Conservation (phyloP, 305 asterid genomes). For the Solanum hybrid region DNA sequence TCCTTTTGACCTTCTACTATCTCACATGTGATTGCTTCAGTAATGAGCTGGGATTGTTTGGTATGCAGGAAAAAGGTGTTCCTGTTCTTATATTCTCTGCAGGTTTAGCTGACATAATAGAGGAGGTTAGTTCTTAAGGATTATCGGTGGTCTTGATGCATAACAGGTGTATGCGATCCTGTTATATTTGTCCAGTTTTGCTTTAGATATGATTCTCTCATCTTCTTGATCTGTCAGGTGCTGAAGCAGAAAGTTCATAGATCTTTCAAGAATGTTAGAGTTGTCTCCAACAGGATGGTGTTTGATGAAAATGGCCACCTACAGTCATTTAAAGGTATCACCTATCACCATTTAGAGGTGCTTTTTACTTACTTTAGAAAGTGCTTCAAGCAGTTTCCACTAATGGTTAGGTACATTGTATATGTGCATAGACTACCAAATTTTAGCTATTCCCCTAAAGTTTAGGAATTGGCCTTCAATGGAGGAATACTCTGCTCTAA, state of each 20-base stretch:
- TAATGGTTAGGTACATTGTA: neutral
- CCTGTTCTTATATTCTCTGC: conserved; percentile 92
- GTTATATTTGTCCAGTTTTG: neutral
- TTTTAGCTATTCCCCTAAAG: neutral
- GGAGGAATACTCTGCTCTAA: neutral
- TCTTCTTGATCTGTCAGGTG: conserved; percentile 38
- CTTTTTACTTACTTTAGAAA: neutral
- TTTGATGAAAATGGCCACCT: conserved; percentile 66
- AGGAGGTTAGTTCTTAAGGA: conserved; percentile 56
- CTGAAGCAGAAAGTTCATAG: conserved; percentile 75
- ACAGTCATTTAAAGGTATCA: conserved; percentile 57
- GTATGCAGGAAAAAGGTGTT: conserved; percentile 55
- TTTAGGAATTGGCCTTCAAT: neutral
- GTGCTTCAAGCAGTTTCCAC: neutral
- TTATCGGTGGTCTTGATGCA: neutral
- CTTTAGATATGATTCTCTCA: conserved; percentile 19
- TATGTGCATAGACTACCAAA: neutral
- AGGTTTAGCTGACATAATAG: conserved; percentile 90
- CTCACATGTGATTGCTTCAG: neutral
- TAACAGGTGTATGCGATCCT: neutral
- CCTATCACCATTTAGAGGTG: neutral
- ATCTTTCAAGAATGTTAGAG: conserved; percentile 68
- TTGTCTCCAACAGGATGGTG: conserved; percentile 85
- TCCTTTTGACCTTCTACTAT: neutral
- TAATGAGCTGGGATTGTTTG: neutral